Percentiles rank a stretch among this genome's conserved stretches.
Conservation (phyloP, 2,329 filamentous ascomycete genomes). For the Neopestalotiopsis clavispora region DNA sequence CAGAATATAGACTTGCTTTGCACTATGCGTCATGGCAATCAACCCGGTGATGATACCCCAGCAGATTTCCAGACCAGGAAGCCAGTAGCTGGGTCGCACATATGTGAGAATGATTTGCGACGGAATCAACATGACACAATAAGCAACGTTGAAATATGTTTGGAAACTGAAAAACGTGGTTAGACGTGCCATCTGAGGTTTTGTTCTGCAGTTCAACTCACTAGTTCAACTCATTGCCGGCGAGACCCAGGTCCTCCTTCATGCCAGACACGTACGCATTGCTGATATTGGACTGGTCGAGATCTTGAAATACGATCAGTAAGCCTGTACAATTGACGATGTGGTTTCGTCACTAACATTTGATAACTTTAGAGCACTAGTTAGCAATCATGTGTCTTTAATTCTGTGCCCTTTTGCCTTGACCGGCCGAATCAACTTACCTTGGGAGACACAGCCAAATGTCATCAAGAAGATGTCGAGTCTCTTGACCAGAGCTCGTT, state of each 20-base stretch:
- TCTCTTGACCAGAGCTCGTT: slow-evolving; percentile 36
- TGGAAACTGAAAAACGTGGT: slow-evolving; percentile 31
- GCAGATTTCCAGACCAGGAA: slow-evolving; percentile 37
- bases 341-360: slow-evolving; percentile 22
- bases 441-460: slow-evolving; percentile 40
- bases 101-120: slow-evolving; percentile 42
- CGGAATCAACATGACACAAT: slow-evolving; percentile 41
- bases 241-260: slow-evolving; percentile 28
- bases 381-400: background rate
- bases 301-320: slow-evolving; percentile 27
- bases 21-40: slow-evolving; percentile 36
- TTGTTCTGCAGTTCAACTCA: slow-evolving; percentile 17
- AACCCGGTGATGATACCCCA: slow-evolving; percentile 40
- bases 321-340: background rate
- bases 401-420: background rate
- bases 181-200: background rate
- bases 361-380: slow-evolving; percentile 25
- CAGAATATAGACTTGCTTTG: slow-evolving; percentile 42
- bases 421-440: slow-evolving; percentile 20
- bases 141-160: slow-evolving; percentile 40
- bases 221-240: slow-evolving; percentile 29
- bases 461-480: slow-evolving; percentile 41
- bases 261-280: slow-evolving; percentile 43
- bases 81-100: slow-evolving; percentile 40
- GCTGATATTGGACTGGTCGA: slow-evolving; percentile 39